These are phyloP conservation scores for Cryptococcus sp. DNA, from an alignment of 1,284 basidiomycete species.

Conservation along the genomic window DNA sequence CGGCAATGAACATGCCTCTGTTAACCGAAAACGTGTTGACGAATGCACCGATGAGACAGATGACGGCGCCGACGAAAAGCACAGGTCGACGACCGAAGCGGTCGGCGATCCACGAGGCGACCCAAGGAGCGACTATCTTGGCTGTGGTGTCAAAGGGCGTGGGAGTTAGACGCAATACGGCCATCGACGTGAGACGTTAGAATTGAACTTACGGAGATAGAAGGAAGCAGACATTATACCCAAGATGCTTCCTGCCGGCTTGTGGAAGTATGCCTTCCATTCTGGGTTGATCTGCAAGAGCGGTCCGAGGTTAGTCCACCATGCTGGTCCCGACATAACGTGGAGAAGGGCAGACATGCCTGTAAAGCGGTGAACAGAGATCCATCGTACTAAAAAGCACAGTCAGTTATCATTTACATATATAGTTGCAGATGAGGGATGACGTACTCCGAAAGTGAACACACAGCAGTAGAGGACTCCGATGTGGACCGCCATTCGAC, in stretches of 20 bases:
- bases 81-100: slow-evolving; percentile 26
- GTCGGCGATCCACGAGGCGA: slow-evolving; percentile 24
- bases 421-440: not conserved
- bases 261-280: slow-evolving; percentile 28
- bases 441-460: slow-evolving; percentile 24
- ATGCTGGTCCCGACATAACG: too few relatives aligned
- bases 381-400: slow-evolving; percentile 22
- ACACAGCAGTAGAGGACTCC: slow-evolving; percentile 24
- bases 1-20: slow-evolving; percentile 16
- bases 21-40: slow-evolving; percentile 32
- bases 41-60: slow-evolving; percentile 33
- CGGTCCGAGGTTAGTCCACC: too few relatives aligned
- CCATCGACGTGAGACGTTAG: too few relatives aligned
- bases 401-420: not conserved
- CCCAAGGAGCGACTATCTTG: slow-evolving; percentile 24
- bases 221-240: slow-evolving; percentile 30
- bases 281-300: slow-evolving; percentile 14
- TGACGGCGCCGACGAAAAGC: slow-evolving; percentile 28
- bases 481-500: slow-evolving; percentile 27
- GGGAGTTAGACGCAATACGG: too few relatives aligned
- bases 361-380: slow-evolving; percentile 24
- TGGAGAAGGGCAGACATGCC: too few relatives aligned
- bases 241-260: slow-evolving; percentile 20
- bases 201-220: slow-evolving; percentile 6
- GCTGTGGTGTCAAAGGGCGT: not conserved